Percentiles rank a stretch among this genome's conserved stretches.
phyloP scores from a whole-genome alignment of 495 filamentous ascomycete genomes.

The Xylaria palmicola region DNA sequence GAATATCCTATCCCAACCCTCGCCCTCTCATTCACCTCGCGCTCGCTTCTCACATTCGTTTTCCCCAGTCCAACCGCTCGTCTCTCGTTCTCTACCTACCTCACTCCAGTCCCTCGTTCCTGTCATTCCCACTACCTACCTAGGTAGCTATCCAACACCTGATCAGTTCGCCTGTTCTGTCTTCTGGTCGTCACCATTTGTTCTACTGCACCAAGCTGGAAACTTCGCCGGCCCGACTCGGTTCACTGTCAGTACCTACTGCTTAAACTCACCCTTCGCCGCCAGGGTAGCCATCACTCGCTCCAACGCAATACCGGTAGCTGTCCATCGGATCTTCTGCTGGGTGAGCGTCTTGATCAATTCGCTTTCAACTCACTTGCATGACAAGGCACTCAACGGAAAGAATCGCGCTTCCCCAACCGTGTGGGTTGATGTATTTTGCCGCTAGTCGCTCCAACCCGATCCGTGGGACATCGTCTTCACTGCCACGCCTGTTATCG shows the following conservation, averaged over 20 bases:
- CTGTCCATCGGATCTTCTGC: background rate
- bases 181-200: background rate
- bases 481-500: constrained; percentile 17
- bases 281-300: background rate
- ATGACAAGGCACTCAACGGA: background rate
- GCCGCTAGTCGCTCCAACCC: constrained; percentile 20
- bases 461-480: constrained; percentile 23
- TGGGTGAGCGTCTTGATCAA: background rate
- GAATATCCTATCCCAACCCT: background rate
- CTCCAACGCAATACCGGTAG: background rate
- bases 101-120: background rate
- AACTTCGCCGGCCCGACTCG: background rate
- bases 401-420: constrained; percentile 16
- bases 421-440: constrained; percentile 24
- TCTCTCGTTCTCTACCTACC: background rate
- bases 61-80: constrained; percentile 13
- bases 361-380: background rate
- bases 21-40: no score
- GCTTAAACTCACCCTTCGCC: background rate
- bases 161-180: background rate
- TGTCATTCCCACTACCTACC: background rate
- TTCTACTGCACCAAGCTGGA: background rate
- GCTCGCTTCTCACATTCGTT: no score
- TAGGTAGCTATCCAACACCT: background rate
- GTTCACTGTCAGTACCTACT: background rate